Percentiles rank a stretch among this genome's conserved stretches.
phyloP scores from a whole-genome alignment of 2,329 filamentous ascomycete species.

The Colletotrichum kahawae region DNA sequence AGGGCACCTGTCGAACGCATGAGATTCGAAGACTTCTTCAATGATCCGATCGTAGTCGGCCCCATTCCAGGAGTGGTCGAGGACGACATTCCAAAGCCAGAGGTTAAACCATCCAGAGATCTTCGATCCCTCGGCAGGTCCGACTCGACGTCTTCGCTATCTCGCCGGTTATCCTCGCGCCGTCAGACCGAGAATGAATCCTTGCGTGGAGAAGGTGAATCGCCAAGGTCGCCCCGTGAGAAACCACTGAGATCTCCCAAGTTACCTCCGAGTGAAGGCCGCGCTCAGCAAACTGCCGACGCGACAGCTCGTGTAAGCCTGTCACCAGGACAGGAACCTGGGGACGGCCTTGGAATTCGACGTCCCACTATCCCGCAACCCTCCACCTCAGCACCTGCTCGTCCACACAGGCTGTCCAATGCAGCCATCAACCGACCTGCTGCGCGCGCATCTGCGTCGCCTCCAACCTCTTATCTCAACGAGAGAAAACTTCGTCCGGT shows the following conservation, averaged over 20 bases:
- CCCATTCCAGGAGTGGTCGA: constrained; percentile 82
- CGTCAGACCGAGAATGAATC: constrained; percentile 45
- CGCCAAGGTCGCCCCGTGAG: constrained; percentile 47
- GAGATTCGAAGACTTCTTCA: constrained; percentile 86
- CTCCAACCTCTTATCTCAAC: constrained; percentile 38
- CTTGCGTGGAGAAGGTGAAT: constrained; percentile 35
- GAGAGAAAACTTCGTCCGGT: constrained; percentile 32
- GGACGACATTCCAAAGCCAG: constrained; percentile 66
- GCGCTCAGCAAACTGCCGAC: constrained; percentile 34
- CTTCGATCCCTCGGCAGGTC: constrained; percentile 30
- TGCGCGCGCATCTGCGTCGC: constrained; percentile 37
- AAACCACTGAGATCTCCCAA: constrained; percentile 46
- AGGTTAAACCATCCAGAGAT: constrained; percentile 38
- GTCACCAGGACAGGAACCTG: constrained; percentile 51
- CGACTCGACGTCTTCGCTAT: constrained; percentile 31
- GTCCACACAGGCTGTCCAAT: constrained; percentile 47
- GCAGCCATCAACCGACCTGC: constrained; percentile 38
- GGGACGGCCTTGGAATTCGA: constrained; percentile 58
- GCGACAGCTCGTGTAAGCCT: constrained; percentile 36
- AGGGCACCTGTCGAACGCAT: constrained; percentile 84
- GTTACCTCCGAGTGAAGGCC: constrained; percentile 34
- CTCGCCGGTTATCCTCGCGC: constrained; percentile 42
- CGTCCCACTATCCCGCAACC: constrained; percentile 52
- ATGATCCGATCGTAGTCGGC: constrained; percentile 71
- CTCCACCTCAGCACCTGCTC: constrained; percentile 53